These are phyloP conservation scores for Escovopsis sp. DNA, from an alignment of 2,329 filamentous ascomycete genomes.

Conservation along the genomic window DNA sequence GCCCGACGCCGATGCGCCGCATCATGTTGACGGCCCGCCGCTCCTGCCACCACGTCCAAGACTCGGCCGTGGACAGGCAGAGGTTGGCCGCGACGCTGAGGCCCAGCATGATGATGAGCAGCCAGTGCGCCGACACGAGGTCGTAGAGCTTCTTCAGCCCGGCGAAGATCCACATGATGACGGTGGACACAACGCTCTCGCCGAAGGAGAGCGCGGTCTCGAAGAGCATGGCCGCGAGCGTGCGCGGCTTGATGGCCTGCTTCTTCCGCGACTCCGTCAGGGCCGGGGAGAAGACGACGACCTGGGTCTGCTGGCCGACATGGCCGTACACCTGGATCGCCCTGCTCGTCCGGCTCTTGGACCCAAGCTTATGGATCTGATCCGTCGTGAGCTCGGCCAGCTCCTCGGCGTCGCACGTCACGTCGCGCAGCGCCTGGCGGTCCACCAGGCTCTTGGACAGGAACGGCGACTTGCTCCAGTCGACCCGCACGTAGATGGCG, in stretches of 20 bases:
- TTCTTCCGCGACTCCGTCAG: conserved; percentile 33
- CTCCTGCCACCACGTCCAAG: conserved; percentile 73
- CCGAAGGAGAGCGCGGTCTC: conserved; percentile 60
- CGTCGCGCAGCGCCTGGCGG: conserved; percentile 61
- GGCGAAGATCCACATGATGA: conserved; percentile 66
- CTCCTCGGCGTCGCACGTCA: conserved; percentile 56
- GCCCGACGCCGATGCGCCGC: conserved; percentile 62
- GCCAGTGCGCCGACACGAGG: conserved; percentile 54
- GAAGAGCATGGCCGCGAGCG: conserved; percentile 53
- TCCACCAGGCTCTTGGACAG: conserved; percentile 48
- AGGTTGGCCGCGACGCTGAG: conserved; percentile 60
- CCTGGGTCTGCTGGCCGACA: conserved; percentile 53
- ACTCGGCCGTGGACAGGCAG: conserved; percentile 59
- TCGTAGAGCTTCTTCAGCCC: conserved; percentile 50
- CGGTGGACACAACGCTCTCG: conserved; percentile 58
- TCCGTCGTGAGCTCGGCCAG: conserved; percentile 63
- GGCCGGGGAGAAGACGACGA: conserved; percentile 43
- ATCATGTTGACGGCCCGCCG: conserved; percentile 69
- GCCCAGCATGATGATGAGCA: conserved; percentile 56
- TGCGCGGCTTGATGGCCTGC: conserved; percentile 45
- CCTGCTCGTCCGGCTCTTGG: conserved; percentile 59
- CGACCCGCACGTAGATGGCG: conserved; percentile 73
- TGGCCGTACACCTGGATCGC: conserved; percentile 69
- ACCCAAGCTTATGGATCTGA: conserved; percentile 60
- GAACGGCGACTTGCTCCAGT: conserved; percentile 60